Conservation (phyloP, 1,284 basidiomycete genomes). For the Volvariella surrecta region DNA sequence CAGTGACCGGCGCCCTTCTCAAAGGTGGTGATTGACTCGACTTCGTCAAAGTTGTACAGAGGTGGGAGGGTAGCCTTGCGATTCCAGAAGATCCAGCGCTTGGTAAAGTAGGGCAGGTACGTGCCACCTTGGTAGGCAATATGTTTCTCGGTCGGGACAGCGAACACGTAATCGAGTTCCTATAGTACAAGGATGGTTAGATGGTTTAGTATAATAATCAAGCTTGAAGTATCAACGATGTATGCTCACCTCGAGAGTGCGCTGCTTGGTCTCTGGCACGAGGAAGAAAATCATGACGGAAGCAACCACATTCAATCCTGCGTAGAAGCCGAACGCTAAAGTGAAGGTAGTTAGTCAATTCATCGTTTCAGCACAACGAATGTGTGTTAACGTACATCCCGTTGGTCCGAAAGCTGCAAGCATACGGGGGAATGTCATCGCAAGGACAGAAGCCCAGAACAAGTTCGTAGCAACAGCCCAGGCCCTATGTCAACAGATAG, state of each 20-base stretch:
- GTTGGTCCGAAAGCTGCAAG: slow-evolving; percentile 31
- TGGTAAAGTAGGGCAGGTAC: slow-evolving; percentile 55
- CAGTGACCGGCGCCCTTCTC: slow-evolving; percentile 29
- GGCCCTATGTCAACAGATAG: slow-evolving; percentile 19
- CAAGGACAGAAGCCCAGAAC: slow-evolving; percentile 46
- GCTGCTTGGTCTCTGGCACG: slow-evolving; percentile 33
- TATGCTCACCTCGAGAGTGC: neutral
- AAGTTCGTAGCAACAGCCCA: slow-evolving; percentile 47
- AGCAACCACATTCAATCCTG: slow-evolving; percentile 43
- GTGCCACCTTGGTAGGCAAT: slow-evolving; percentile 43
- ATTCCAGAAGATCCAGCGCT: slow-evolving; percentile 42
- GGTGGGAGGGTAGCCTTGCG: slow-evolving; percentile 31
- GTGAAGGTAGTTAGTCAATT: slow-evolving; percentile 8
- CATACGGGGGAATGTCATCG: slow-evolving; percentile 54
- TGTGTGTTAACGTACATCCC: slow-evolving; percentile 21
- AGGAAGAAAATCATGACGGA: slow-evolving; percentile 48
- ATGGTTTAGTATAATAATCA: neutral
- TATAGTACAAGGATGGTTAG: slow-evolving; percentile 16
- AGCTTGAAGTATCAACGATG: neutral
- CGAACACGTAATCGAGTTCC: slow-evolving; percentile 46
- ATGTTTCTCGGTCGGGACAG: slow-evolving; percentile 51
- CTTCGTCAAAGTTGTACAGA: slow-evolving; percentile 44
- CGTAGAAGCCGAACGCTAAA: slow-evolving; percentile 47
- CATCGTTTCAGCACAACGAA: slow-evolving; percentile 1
- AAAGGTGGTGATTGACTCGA: slow-evolving; percentile 30